Evolutionary conservation across 306 rosid genomes (phyloP).

Genomic region (Acacia crassicarpa): DNA sequence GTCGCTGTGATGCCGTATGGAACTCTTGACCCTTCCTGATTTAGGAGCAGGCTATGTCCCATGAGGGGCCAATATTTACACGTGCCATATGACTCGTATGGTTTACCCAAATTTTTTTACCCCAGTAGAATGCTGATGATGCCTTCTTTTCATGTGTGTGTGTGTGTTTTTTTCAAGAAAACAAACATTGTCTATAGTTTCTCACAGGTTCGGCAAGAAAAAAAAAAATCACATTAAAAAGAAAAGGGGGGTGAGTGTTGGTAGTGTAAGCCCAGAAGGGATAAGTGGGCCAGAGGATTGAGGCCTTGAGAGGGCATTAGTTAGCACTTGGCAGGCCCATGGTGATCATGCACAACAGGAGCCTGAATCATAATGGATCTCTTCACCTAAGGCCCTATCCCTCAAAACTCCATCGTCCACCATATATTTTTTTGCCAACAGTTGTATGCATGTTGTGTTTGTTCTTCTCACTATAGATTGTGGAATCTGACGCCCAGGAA

Average conservation of each 20-base stretch:
- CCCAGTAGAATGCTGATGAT: background rate
- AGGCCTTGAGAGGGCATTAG: background rate
- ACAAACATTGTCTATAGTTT: background rate
- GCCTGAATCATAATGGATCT: background rate
- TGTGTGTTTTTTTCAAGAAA: too few relatives aligned
- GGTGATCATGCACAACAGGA: background rate
- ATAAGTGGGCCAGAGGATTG: background rate
- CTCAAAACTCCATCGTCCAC: background rate
- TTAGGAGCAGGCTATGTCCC: background rate
- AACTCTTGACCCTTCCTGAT: background rate
- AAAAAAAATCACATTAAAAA: too few relatives aligned
- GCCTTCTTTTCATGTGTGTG: background rate
- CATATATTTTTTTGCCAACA: background rate
- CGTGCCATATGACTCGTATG: background rate
- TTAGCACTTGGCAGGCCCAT: too few relatives aligned
- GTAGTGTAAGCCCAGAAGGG: background rate
- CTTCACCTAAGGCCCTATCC: background rate
- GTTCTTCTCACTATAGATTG: background rate
- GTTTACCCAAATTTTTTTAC: too few relatives aligned
- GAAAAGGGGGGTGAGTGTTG: background rate
- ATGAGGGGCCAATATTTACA: background rate
- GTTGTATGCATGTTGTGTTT: too few relatives aligned
- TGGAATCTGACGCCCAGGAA: too few relatives aligned
- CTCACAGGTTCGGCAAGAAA: background rate
- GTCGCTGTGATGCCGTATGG: constrained; percentile 13